Conservation (phyloP, 2,329 filamentous ascomycete species). For the Xylariaceae sp. region DNA sequence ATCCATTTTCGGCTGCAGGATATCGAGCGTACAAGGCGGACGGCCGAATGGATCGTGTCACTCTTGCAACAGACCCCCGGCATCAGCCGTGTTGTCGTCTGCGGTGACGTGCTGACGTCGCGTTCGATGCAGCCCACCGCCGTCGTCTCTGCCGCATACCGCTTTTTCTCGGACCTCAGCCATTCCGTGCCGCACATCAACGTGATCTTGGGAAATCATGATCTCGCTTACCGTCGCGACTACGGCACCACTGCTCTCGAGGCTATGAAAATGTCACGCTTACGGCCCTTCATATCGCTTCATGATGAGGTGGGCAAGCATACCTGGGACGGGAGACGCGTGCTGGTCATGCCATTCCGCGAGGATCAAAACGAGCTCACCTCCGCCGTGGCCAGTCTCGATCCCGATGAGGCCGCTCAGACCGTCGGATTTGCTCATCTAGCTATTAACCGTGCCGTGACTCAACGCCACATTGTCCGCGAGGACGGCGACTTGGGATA, state of each 20-base stretch:
- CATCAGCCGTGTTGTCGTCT: conserved; percentile 30
- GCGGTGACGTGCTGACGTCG: conserved; percentile 31
- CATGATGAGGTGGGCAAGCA: conserved; percentile 23
- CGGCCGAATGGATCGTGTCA: conserved; percentile 30
- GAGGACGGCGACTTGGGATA: conserved; percentile 7
- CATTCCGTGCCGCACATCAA: conserved; percentile 29
- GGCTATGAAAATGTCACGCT: conserved; percentile 24
- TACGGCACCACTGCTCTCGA: conserved; percentile 32
- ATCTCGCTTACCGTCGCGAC: conserved; percentile 31
- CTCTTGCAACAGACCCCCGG: conserved; percentile 19
- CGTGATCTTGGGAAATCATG: conserved; percentile 34
- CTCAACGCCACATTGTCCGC: conserved; percentile 27
- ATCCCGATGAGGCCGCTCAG: conserved; percentile 20
- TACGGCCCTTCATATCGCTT: conserved; percentile 26
- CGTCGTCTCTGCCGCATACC: conserved; percentile 32
- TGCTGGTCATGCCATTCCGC: conserved; percentile 32
- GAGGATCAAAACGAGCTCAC: conserved; percentile 31
- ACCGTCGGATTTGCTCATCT: conserved; percentile 33
- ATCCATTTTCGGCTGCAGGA: conserved; percentile 32
- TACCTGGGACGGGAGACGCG: conserved; percentile 30
- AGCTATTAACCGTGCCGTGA: conserved; percentile 32
- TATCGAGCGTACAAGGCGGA: conserved; percentile 28
- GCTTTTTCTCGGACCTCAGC: conserved; percentile 29
- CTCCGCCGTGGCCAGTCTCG: conserved; percentile 22
- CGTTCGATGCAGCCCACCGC: conserved; percentile 30